phyloP scores from a whole-genome alignment of 768 basidiomycete genomes.

The Auricularia heimuer region DNA sequence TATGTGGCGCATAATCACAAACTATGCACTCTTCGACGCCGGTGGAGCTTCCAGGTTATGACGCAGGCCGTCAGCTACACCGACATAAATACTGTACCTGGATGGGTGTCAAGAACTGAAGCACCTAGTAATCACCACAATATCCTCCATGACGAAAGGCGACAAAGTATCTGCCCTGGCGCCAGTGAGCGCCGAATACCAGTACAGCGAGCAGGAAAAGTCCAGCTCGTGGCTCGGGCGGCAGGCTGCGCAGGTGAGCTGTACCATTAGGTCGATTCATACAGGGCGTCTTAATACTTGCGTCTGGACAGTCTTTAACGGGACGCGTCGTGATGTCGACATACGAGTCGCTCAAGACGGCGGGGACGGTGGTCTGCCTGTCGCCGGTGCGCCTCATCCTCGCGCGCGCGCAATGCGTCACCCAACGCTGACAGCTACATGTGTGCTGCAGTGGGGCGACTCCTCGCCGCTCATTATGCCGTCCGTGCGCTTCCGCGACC shows the following conservation, averaged over 20 bases:
- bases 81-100: too few relatives aligned
- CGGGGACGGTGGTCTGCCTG: constrained; percentile 50
- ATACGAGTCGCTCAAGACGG: constrained; percentile 50
- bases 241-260: not conserved
- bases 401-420: not conserved
- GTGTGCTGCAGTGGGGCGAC: constrained; percentile 37
- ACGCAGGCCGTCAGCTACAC: too few relatives aligned
- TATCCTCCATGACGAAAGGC: not conserved
- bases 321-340: constrained; percentile 56
- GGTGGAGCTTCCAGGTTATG: too few relatives aligned
- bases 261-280: not conserved
- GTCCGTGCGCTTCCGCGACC: constrained; percentile 53
- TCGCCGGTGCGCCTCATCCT: constrained; percentile 27
- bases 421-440: not conserved
- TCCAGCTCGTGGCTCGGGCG: not conserved
- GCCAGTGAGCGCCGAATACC: not conserved
- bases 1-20: too few relatives aligned
- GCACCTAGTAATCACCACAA: not conserved
- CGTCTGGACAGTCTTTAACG: constrained; percentile 38
- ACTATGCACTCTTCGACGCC: too few relatives aligned
- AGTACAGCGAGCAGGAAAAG: not conserved
- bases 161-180: constrained; percentile 1
- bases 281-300: not conserved
- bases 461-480: constrained; percentile 53
- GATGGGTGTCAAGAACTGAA: too few relatives aligned